A percentile compares a stretch with the other conserved stretches of the same genome.
Conservation (phyloP, 2,329 filamentous ascomycete genomes). For the Penicillium sp. region DNA sequence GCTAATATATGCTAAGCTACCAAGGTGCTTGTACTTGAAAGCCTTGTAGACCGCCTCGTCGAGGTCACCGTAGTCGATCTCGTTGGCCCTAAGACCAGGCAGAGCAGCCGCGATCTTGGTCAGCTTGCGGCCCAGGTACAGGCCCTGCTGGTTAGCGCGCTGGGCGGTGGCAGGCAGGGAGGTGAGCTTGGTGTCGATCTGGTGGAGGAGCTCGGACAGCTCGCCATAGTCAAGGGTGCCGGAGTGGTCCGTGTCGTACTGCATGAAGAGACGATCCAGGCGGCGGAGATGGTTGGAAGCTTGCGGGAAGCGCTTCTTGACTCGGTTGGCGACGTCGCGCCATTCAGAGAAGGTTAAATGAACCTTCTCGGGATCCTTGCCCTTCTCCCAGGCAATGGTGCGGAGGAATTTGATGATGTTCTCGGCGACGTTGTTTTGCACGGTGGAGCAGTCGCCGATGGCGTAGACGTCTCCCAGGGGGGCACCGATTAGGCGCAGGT, state of each 20-base stretch:
- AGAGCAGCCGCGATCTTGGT: conserved; percentile 81
- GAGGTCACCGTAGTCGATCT: conserved; percentile 82
- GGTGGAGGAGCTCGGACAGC: conserved; percentile 78
- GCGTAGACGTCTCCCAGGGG: conserved; percentile 94
- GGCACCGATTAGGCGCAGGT: conserved; percentile 83
- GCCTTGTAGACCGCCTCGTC: conserved; percentile 91
- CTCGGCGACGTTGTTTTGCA: conserved; percentile 95
- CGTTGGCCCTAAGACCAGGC: conserved; percentile 72
- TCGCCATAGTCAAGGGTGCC: conserved; percentile 94
- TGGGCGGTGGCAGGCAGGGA: conserved; percentile 93
- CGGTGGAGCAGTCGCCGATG: conserved; percentile 91
- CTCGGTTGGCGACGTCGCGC: conserved; percentile 77
- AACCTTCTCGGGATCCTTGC: conserved; percentile 83
- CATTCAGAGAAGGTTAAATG: conserved; percentile 85
- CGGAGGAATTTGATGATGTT: conserved; percentile 88
- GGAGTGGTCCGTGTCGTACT: conserved; percentile 90
- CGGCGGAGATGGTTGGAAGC: conserved; percentile 81
- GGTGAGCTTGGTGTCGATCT: conserved; percentile 94
- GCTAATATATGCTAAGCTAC: conserved; percentile 89
- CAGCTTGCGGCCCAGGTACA: conserved; percentile 89
- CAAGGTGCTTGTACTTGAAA: conserved; percentile 90
- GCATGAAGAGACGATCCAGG: conserved; percentile 83
- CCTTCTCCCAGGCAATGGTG: conserved; percentile 85
- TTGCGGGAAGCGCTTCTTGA: conserved; percentile 88
- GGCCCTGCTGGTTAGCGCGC: conserved; percentile 91